Conservation (phyloP, 352 stramenopile genomes). For the Pythium coloratum region DNA sequence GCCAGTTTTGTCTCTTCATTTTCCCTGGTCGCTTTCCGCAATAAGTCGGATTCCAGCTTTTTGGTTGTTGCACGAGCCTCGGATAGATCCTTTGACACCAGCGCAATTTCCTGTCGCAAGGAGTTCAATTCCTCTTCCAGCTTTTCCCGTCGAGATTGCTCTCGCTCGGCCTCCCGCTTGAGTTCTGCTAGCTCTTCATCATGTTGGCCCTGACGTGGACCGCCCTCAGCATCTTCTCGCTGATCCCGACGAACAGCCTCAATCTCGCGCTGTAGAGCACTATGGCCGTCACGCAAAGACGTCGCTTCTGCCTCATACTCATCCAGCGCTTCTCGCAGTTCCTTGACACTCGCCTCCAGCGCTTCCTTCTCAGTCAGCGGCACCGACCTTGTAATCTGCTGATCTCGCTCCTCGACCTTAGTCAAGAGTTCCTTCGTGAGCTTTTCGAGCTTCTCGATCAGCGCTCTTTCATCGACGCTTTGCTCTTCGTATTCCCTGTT, state of each 20-base stretch:
- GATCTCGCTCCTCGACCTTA: background rate
- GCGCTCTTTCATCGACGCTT: background rate
- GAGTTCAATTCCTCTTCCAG: conserved; percentile 37
- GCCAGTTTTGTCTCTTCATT: conserved; percentile 15
- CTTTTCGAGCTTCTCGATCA: conserved; percentile 18
- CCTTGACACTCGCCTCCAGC: conserved; percentile 26
- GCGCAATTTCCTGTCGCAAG: conserved; percentile 17
- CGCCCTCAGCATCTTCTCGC: background rate
- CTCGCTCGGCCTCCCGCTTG: background rate
- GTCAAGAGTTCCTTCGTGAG: conserved; percentile 4
- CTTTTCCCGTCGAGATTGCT: conserved; percentile 1
- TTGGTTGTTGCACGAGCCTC: conserved; percentile 12
- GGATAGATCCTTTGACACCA: conserved; percentile 6
- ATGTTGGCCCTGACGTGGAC: background rate
- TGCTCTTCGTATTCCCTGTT: conserved; percentile 20
- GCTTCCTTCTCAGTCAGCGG: conserved; percentile 21
- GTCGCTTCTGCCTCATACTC: conserved; percentile 2
- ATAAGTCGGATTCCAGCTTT: conserved; percentile 20
- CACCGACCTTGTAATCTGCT: background rate
- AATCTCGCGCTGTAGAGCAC: background rate
- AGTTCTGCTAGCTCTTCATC: conserved; percentile 10
- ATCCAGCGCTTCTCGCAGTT: conserved; percentile 6
- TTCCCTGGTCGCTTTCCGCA: conserved; percentile 28
- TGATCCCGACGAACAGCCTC: background rate
- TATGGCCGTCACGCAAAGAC: background rate